Evolutionary conservation across 768 basidiomycete species (phyloP).

Genomic region (Suillus americanus): DNA sequence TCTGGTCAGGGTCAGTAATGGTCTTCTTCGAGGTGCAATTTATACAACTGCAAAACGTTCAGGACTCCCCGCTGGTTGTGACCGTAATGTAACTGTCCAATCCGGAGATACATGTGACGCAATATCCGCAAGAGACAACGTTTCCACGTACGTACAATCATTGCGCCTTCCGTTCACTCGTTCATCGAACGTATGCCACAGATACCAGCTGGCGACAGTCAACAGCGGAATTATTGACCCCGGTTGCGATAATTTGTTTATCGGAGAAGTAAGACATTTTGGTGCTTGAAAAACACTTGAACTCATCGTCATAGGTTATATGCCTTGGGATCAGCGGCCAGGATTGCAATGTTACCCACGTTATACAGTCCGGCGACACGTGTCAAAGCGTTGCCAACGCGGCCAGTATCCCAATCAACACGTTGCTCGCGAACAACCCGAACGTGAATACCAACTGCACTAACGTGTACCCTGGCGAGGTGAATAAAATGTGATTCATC

Average conservation of each 20-base stretch:
- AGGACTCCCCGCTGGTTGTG: conserved; percentile 33
- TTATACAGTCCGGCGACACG: conserved; percentile 47
- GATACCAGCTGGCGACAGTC: conserved; percentile 58
- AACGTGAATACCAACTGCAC: conserved; percentile 52
- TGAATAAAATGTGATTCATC: conserved; percentile 20
- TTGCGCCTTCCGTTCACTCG: not conserved
- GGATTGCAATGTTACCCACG: conserved; percentile 56
- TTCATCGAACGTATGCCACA: conserved; percentile 36
- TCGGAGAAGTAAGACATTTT: conserved; percentile 41
- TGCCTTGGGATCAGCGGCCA: conserved; percentile 58
- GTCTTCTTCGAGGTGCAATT: not conserved
- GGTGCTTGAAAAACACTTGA: not conserved
- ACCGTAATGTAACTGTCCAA: conserved; percentile 50
- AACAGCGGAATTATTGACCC: conserved; percentile 49
- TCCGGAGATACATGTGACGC: conserved; percentile 54
- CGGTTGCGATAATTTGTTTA: conserved; percentile 53
- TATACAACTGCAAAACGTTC: not conserved
- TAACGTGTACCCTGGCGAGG: conserved; percentile 63
- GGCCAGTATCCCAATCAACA: conserved; percentile 43
- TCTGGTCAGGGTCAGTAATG: conserved; percentile 18
- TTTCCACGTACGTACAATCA: conserved; percentile 42
- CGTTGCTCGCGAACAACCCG: conserved; percentile 64
- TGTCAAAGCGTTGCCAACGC: conserved; percentile 44
- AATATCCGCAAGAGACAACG: conserved; percentile 48
- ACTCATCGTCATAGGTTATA: conserved; percentile 31